Percentiles rank a stretch among this genome's conserved stretches.
Conservation (phyloP, 2,329 filamentous ascomycete genomes). For the Chrysosporium queenslandicum region DNA sequence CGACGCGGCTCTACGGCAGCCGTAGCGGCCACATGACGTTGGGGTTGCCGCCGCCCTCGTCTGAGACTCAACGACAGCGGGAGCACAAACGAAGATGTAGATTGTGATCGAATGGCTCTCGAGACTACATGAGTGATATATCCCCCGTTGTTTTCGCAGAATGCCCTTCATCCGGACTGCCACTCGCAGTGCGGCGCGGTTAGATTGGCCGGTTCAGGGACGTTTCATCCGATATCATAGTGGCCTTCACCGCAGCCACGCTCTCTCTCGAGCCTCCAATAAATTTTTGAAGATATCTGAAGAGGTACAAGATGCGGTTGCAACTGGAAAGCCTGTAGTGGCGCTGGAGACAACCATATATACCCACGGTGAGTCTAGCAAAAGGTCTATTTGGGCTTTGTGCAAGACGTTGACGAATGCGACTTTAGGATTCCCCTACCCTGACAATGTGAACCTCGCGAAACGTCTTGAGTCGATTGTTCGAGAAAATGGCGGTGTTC, state of each 20-base stretch:
- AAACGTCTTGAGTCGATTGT: slow-evolving; percentile 70
- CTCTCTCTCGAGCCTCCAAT: slow-evolving; percentile 22
- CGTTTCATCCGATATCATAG: background rate
- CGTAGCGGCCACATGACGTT: slow-evolving; percentile 25
- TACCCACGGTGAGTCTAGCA: slow-evolving; percentile 59
- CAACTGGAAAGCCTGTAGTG: slow-evolving; percentile 68
- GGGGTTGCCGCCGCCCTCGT: background rate
- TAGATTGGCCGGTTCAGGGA: background rate
- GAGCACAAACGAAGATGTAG: background rate
- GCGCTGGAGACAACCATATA: slow-evolving; percentile 95
- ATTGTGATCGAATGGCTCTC: background rate
- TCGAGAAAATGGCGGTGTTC: slow-evolving; percentile 68
- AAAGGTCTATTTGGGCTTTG: background rate
- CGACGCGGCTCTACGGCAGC: slow-evolving; percentile 22
- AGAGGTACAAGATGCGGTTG: slow-evolving; percentile 69
- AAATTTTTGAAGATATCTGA: slow-evolving; percentile 62
- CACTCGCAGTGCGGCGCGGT: background rate
- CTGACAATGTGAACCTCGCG: slow-evolving; percentile 65
- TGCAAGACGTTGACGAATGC: background rate
- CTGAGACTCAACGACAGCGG: background rate
- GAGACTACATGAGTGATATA: background rate
- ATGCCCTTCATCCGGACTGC: slow-evolving; percentile 6
- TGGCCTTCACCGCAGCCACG: background rate
- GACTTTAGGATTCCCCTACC: slow-evolving; percentile 56
- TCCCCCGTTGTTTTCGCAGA: background rate